Base-by-base conservation (phyloP, 129 eudicot species). In the Lactuca sativa region DNA sequence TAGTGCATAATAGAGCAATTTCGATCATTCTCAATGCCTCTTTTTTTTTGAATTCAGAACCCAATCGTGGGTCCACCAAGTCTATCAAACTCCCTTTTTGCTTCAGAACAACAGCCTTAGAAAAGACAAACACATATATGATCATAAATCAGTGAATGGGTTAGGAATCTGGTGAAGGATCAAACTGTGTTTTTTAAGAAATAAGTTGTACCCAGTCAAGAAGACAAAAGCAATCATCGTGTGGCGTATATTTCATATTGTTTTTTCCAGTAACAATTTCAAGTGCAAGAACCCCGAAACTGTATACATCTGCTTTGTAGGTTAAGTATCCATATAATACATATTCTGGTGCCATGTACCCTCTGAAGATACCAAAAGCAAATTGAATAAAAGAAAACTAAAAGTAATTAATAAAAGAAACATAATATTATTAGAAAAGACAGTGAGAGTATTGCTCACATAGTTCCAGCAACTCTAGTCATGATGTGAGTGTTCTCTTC, bases 401-500 rank as follows among this genome's bases (percentile, higher is more conserved):
- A 2, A 4, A 11, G 31, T 54, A 14, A 32, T 38, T 2, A 12
- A 10, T 36, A 12, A 32, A 58, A 11, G 0, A 9, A 65, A 54
- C 9, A 37, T 9, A 10, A 71, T 49, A 59, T 5, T 25, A 36
- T 25, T 36, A 47, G 18, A 15, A 36, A 9, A 18, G 6, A 47
- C 44, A 40, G 21, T n/a, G 33, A 56, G 30, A 54, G 4, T 21
- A 33, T 54, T 14, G 13, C 90, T 86, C 64, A 89, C 96, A 89
- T 81, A 4, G 96, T 89, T 76, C 96, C 96, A 7, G 96, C 96
- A 71, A 89, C 82, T 76, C 85, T 69, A 14, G 96, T 88, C 70
- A 69, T 81, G 59, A 85, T 85, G 56, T 85, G 96, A 10, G 84
- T 81, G 73, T 83, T 73, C 49, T 83, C 92, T 58, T 85, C 96